phyloP scores from a whole-genome alignment of 148 eudicot species.

The Chenopodium quinoa region DNA sequence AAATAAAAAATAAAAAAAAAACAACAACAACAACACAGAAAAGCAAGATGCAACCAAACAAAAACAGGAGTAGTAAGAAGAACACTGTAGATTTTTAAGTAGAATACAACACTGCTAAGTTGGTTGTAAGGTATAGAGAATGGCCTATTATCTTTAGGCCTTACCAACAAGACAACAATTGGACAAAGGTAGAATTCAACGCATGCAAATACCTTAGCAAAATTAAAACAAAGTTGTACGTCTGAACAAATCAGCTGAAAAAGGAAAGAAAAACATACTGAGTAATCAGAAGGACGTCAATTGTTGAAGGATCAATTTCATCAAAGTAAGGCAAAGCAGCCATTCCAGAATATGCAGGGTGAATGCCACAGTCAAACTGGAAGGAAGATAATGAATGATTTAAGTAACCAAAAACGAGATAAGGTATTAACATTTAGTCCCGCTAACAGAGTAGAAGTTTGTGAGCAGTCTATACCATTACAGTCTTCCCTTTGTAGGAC shows the following conservation, averaged over 20 bases:
- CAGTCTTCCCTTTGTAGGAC: constrained; percentile 83
- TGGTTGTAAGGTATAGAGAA: neutral
- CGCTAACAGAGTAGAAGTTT: neutral
- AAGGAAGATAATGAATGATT: neutral
- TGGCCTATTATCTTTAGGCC: neutral
- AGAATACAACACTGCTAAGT: neutral
- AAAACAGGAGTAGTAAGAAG: neutral
- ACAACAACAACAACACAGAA: too few relatives aligned
- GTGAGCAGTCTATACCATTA: constrained; percentile 49
- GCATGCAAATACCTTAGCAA: neutral
- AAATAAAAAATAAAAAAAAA: too few relatives aligned
- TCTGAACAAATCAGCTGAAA: neutral
- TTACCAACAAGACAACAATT: neutral
- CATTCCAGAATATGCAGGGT: constrained; percentile 93
- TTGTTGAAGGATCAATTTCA: constrained; percentile 84
- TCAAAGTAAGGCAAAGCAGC: constrained; percentile 95
- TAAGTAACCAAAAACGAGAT: neutral
- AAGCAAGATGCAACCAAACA: too few relatives aligned
- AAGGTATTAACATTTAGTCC: neutral
- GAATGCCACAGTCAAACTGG: constrained; percentile 97
- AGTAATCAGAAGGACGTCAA: constrained; percentile 88
- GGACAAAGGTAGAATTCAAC: neutral
- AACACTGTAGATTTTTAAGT: neutral
- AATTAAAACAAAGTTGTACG: neutral
- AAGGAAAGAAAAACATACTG: constrained; percentile 48